These are phyloP conservation scores for Aureobasidium sp. DNA, from an alignment of 2,329 filamentous ascomycete genomes.

Conservation along the genomic window DNA sequence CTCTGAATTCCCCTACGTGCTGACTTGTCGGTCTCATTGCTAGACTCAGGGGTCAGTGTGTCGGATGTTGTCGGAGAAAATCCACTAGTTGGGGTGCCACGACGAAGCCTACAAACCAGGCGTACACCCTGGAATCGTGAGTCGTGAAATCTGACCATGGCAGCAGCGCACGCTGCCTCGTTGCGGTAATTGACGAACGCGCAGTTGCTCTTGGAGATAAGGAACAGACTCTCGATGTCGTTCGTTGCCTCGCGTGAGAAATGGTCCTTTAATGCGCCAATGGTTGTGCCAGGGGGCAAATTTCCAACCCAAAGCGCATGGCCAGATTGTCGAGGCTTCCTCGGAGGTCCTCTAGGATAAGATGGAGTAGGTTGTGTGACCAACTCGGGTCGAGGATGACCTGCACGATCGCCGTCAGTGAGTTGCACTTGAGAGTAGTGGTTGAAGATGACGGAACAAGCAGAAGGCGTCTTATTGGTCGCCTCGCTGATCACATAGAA, in stretches of 20 bases:
- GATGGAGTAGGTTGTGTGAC: constrained; percentile 24
- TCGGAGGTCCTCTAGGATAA: constrained; percentile 54
- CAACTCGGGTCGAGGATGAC: background rate
- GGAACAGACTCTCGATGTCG: constrained; percentile 79
- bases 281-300: constrained; percentile 71
- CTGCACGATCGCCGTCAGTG: background rate
- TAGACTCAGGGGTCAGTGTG: background rate
- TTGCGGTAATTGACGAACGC: constrained; percentile 93
- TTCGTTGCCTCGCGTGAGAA: constrained; percentile 71
- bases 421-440: background rate
- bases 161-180: constrained; percentile 65
- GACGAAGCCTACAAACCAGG: constrained; percentile 74
- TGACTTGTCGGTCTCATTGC: background rate
- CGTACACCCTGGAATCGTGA: constrained; percentile 81
- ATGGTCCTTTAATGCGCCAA: constrained; percentile 82
- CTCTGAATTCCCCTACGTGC: background rate
- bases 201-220: constrained; percentile 96
- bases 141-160: constrained; percentile 81
- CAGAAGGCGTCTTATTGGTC: too few relatives aligned
- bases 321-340: constrained; percentile 64
- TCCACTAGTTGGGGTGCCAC: constrained; percentile 27
- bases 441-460: background rate
- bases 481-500: too few relatives aligned
- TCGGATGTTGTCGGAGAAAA: background rate
- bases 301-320: constrained; percentile 97